Base-by-base conservation (phyloP, 805 yeast genomes). In the Kregervanrija pseudodelftensis region DNA sequence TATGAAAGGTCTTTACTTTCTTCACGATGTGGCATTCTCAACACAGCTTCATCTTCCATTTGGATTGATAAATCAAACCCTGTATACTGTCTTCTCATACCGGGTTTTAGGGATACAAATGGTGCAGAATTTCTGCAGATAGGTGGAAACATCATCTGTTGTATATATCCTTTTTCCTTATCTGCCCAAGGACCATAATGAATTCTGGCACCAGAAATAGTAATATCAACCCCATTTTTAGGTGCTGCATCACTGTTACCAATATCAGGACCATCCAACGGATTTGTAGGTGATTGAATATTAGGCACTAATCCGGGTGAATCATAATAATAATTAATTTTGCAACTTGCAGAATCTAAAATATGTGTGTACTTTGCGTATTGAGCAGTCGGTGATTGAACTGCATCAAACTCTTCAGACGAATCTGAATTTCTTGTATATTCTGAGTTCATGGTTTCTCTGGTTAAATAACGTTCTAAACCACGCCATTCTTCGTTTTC, bases 121-220 rank as follows among this genome's bases (percentile, higher is more conserved):
- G 79, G 74, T 10, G 55, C 53, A 3, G 79, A 64, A 54, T 88
- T 86, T 39, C 81, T 64, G 22, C 83, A 76, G 10, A 79, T 58
- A 0, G 73, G 60, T 0, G 99, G 99, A 45, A 83, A 77, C 17
- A 93, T 65, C 64, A 81, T 65, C 12, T 69, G 64, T 45, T 82
- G 89, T 9, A 90, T 55, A 1, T 80, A 74, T 2, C 70, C 70
- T 13, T 95, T 61, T 60, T 93, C 95, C 33, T 91, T 77, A 47
- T 93, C 95, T 0, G 96, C 85, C 96, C 97, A 91, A 0, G 99
- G 95, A 0, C 99, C 99, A 58, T 87, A 90, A 52, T 82, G 82
- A 1, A 88, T 65, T 0, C 85, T 80, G 0, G 88, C 79, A 44
- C 76, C 73, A 2, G 74, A 69, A 2, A 87, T 50, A 11, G 69